These are phyloP conservation scores for Leccinum pellstonianum DNA, from an alignment of 768 basidiomycete genomes.

Conservation along the genomic window DNA sequence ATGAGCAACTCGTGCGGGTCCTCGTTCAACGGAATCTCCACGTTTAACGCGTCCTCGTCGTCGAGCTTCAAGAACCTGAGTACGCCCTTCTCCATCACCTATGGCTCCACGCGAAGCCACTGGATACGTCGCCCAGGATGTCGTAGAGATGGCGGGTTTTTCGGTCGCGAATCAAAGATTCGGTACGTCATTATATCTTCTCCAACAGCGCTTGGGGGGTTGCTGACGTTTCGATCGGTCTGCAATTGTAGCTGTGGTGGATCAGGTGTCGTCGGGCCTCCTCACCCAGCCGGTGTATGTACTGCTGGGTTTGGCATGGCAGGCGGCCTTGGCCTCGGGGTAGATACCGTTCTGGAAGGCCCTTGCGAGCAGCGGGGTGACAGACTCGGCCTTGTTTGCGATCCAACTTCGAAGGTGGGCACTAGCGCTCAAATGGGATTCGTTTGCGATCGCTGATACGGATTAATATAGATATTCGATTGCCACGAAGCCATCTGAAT, in stretches of 20 bases:
- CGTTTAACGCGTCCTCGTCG: slow-evolving; percentile 36
- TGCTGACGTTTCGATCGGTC: slow-evolving; percentile 1
- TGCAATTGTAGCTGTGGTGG: slow-evolving; percentile 36
- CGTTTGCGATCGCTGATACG: neutral
- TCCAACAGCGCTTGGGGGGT: neutral
- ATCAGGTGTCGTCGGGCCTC: slow-evolving; percentile 32
- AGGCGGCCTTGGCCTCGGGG: slow-evolving; percentile 40
- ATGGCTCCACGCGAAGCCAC: slow-evolving; percentile 47
- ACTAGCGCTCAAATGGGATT: neutral
- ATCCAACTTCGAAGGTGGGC: slow-evolving; percentile 46
- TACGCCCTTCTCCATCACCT: slow-evolving; percentile 41
- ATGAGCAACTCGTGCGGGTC: slow-evolving; percentile 34
- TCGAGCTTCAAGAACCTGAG: slow-evolving; percentile 38
- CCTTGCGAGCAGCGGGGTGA: slow-evolving; percentile 37
- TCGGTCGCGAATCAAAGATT: slow-evolving; percentile 47
- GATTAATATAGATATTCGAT: slow-evolving; percentile 40
- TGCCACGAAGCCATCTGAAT: slow-evolving; percentile 34
- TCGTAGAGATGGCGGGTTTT: slow-evolving; percentile 52
- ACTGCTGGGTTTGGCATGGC: slow-evolving; percentile 54
- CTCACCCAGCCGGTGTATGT: slow-evolving; percentile 48
- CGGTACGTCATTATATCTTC: slow-evolving; percentile 23
- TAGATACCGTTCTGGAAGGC: slow-evolving; percentile 47
- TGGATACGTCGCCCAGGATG: slow-evolving; percentile 46
- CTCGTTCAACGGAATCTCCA: slow-evolving; percentile 29
- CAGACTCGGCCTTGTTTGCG: slow-evolving; percentile 39